Percentiles rank a stretch among this genome's conserved stretches.
phyloP scores from a whole-genome alignment of 371 early-diverging fungal genomes.

The Entomophthora muscae region DNA sequence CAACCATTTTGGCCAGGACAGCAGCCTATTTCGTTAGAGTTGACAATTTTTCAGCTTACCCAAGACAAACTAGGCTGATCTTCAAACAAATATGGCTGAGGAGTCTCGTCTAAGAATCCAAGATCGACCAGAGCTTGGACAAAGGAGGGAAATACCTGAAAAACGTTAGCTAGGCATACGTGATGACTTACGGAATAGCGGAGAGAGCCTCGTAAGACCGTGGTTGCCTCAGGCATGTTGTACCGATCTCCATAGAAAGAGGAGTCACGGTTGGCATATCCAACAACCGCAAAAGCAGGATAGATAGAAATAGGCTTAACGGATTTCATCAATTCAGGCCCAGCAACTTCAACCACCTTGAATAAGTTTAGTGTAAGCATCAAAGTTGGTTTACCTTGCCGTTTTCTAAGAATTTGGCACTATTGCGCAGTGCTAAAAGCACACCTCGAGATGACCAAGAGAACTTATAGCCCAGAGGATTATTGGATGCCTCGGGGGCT shows the following conservation, averaged over 20 bases:
- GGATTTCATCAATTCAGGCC: conserved; percentile 75
- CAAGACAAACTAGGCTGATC: conserved; percentile 48
- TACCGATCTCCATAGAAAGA: conserved; percentile 85
- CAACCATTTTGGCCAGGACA: conserved; percentile 10
- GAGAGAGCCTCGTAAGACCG: conserved; percentile 86
- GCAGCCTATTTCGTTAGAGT: background rate
- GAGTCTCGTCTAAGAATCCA: conserved; percentile 74
- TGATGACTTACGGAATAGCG: conserved; percentile 48
- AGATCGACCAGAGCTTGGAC: conserved; percentile 82
- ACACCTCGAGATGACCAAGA: conserved; percentile 95
- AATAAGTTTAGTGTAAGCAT: conserved; percentile 20
- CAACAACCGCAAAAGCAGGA: conserved; percentile 71
- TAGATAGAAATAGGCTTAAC: conserved; percentile 74
- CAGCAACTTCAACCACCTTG: conserved; percentile 74
- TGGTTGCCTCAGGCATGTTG: conserved; percentile 84
- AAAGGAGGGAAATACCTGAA: conserved; percentile 68
- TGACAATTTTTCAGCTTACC: too few relatives aligned
- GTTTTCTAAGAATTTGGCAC: conserved; percentile 70
- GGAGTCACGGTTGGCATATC: conserved; percentile 95
- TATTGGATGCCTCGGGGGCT: conserved; percentile 92
- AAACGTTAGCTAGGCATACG: conserved; percentile 1
- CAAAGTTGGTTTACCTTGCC: conserved; percentile 44
- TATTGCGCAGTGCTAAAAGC: conserved; percentile 81
- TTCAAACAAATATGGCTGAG: conserved; percentile 37
- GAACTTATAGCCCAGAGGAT: conserved; percentile 98